Evolutionary conservation across 305 asterid genomes (phyloP).

Genomic region (Solanum hybrid): DNA sequence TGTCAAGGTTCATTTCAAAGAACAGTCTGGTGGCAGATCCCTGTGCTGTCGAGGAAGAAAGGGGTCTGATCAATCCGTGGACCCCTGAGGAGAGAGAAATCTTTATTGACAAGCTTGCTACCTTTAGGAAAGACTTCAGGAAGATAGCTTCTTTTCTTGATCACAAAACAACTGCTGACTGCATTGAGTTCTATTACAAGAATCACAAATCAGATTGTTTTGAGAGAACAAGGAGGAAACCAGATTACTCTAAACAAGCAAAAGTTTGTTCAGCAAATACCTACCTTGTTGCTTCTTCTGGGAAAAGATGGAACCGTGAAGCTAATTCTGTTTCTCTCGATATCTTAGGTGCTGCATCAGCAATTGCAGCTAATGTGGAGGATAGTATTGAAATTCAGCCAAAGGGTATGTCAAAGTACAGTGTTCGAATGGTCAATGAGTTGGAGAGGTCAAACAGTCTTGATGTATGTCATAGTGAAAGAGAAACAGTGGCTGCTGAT

Average conservation of each 20-base stretch:
- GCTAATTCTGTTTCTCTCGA: constrained; percentile 73
- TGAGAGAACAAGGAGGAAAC: constrained; percentile 57
- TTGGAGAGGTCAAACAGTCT: constrained; percentile 45
- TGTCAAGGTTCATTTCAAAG: constrained; percentile 59
- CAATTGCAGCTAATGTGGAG: constrained; percentile 50
- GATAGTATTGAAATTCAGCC: constrained; percentile 35
- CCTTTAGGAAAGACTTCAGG: constrained; percentile 65
- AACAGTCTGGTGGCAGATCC: constrained; percentile 94
- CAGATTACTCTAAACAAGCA: constrained; percentile 44
- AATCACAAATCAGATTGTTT: constrained; percentile 84
- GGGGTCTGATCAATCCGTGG: constrained; percentile 74
- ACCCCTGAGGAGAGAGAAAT: constrained; percentile 60
- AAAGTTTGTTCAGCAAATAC: constrained; percentile 48
- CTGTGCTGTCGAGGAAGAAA: constrained; percentile 62
- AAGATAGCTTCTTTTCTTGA: constrained; percentile 76
- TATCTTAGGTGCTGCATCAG: constrained; percentile 77
- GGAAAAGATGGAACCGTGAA: constrained; percentile 85
- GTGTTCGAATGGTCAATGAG: constrained; percentile 25
- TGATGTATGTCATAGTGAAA: constrained; percentile 48
- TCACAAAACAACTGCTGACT: constrained; percentile 80
- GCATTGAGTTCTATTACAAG: constrained; percentile 92
- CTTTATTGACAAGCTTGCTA: constrained; percentile 69
- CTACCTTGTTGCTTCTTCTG: constrained; percentile 59
- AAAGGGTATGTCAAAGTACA: constrained; percentile 33
- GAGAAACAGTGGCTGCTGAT: constrained; percentile 86